Conservation (phyloP, 345 rosid genomes). For the Eutrema yunnanense region DNA sequence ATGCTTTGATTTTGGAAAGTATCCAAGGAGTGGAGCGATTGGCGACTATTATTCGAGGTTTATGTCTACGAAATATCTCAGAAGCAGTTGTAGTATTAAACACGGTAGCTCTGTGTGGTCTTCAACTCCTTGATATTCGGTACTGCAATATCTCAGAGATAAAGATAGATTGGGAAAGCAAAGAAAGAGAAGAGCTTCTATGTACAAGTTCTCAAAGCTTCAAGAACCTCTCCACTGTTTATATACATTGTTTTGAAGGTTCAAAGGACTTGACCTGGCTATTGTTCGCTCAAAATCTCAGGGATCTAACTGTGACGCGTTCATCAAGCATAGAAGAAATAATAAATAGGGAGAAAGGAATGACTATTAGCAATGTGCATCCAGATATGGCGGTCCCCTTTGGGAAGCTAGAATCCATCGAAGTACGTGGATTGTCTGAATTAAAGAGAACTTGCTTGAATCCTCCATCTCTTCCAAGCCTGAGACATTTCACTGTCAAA, state of each 20-base stretch:
- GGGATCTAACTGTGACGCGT: fast-evolving
- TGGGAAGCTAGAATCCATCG: not conserved
- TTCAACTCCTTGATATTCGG: not conserved
- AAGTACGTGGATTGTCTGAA: not conserved
- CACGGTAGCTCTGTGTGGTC: slow-evolving; percentile 3
- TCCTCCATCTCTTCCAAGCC: not conserved
- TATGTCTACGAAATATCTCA: not conserved
- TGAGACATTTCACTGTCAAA: not conserved
- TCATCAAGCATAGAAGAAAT: not conserved
- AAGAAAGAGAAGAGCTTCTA: not conserved
- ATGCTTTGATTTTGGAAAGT: not conserved
- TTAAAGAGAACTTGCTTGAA: not conserved
- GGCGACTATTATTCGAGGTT: not conserved
- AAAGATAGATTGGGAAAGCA: not conserved
- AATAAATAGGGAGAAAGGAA: not conserved
- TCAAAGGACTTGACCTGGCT: not conserved
- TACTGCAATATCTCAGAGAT: not conserved
- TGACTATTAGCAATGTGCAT: not conserved
- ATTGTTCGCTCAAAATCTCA: not conserved
- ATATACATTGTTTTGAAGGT: fast-evolving
- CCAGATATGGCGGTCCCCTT: not conserved
- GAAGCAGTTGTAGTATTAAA: not conserved
- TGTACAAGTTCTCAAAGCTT: not conserved
- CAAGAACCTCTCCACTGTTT: not conserved
- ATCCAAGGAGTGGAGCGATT: not conserved